Base-by-base conservation (phyloP, 2,329 filamentous ascomycete genomes). In the Claviceps spartinae region DNA sequence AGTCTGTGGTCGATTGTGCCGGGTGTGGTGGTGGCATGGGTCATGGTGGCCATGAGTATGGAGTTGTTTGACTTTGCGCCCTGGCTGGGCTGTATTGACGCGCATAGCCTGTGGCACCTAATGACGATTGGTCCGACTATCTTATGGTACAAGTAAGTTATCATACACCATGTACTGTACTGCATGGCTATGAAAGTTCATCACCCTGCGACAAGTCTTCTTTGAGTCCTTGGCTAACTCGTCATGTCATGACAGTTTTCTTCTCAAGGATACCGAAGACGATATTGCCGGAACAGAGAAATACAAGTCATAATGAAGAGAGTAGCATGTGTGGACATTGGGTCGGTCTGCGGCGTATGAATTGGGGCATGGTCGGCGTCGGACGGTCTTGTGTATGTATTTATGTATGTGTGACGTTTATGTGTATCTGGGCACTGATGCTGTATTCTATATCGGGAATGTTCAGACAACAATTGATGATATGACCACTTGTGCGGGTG, bases 11-110 rank as follows among this genome's bases (percentile, higher is more conserved):
- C 89, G 26, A 80, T 84, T 52, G 95, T 87, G 86, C 93, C 93
- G 0, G 88, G 88, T 59, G 69, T 96, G 62, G 88, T 91, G 57
- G 91, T 97, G 47, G 86, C 86, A 2, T 96, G 89, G 89, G 78
- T 98, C 59, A 81, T 91, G 60, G 72, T 91, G 64, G 89, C 87
- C 38, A 98, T 98, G 93, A 91, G 91, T 67, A 74, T 98, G 67
- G 93, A 98, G 72, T 67, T 98, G 60, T 79, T 97, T 57, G 93
- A 98, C 67, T 98, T 98, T 62, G 81, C 93, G 51, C 93, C 93
- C 2, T 77, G 86, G 70, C 75, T 79, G 66, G 86, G 88, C 7
- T 82, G 85, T 66, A 69, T 98, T 49, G 93, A 98, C 74, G 93
- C 93, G 4, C 93, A 98, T 70, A 90, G 87, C 62, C 68, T 98